Evolutionary conservation across 805 yeast species (phyloP), one percentile per base, ranked within the genome.

Genomic region (Candida railenensis): DNA sequence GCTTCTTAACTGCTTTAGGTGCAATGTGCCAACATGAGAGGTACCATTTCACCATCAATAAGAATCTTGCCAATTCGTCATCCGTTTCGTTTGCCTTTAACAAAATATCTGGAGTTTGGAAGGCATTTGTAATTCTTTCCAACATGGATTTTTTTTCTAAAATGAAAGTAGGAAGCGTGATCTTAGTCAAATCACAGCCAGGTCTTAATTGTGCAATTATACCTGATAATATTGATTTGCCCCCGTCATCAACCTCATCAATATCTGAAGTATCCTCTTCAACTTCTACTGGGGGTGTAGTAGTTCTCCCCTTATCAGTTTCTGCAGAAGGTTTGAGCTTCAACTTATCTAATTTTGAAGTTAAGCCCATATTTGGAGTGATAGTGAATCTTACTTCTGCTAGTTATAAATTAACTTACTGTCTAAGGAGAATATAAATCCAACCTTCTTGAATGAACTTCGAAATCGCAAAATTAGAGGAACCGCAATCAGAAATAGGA

Each of bases 1-100:
- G 99, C 66, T 94, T 94, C 64, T 94, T 94, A 14, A 94, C 99
- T 3, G 98, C 99, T 62, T 92, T 92, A 22, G 98, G 99, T 1
- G 97, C 94, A 63, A 94, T 94, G 62, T 94, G 97, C 98, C 98
- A 94, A 41, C 95, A 89, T 2, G 97, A 81, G 65, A 94, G 74
- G 63, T 94, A 94, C 96, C 97, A 92, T 58, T 82, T 81, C 19
- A 87, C 83, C 5, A 92, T 84, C 38, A 79, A 69, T 4, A 89
- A 59, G 56, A 94, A 91, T 48, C 98, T 77, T 47, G 80, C 74
- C 19, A 85, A 57, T 2, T 83, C 82, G 52, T 87, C 87, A 2
- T 63, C 61, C 2, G 77, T 69, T 2, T 58, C 57, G 52, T 85
- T 85, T 0, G 97, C 97, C 20, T 78, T 76, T 4, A 89, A 60